Evolutionary conservation across 257 asterid species (phyloP), one percentile per base, ranked within the genome.

Genomic region (Capsicum baccatum): DNA sequence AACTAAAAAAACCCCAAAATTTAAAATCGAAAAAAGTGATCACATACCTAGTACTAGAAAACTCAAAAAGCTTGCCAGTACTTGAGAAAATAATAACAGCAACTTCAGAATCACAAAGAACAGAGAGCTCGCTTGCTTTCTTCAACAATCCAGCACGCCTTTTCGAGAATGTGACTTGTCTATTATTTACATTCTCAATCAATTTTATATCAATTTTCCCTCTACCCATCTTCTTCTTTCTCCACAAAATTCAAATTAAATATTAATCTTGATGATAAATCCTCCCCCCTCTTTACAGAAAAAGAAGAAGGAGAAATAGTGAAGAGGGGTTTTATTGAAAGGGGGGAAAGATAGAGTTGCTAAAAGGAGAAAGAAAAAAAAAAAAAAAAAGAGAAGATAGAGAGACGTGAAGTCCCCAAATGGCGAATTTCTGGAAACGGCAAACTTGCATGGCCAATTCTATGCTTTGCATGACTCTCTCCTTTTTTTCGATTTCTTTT

Each of bases 91-190:
- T 89, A 63, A 95, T 87, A 19, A 95, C 97, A 8, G 93, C 97
- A 47, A 94, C 94, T 68, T 93, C 92, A 6, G 97, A 93, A 79
- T 93, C 98, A 62, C 98, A 94, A 2, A 95, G 91, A 60, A 95
- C 92, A 5, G 96, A 89, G 21, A 95, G 95, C 87, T 95, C 98
- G 74, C 83, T 37, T 0, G 98, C 98, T 88, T 95, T 95, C 91
- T 95, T 95, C 63, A 93, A 82, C 84, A 95, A 80, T 2, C 98
- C 97, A 17, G 86, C 83, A 4, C 97, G 85, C 82, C 98, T 88
- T 90, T 93, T 95, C 1, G 97, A 92, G 85, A 95, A 95, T 0
- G 97, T 95, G 0, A 93, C 97, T 80, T 95, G 97, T 62, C 98
- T 89, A 88, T 92, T 91, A 79, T 89, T 95, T 9, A 92, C 89